Base-by-base conservation (phyloP, 768 basidiomycete species). In the Leccinum pellstonianum region DNA sequence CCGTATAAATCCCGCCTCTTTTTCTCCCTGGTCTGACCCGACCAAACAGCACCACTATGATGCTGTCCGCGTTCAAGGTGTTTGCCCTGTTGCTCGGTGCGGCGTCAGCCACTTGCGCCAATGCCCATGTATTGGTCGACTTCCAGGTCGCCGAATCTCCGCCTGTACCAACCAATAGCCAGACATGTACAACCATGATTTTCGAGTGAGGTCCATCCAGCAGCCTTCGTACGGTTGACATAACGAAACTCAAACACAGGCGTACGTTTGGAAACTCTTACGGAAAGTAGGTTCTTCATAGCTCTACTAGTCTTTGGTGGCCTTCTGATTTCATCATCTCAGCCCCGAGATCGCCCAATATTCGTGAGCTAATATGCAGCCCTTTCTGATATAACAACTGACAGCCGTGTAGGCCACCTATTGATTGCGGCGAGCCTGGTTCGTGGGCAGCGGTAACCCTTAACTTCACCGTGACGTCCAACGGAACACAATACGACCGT, bases 71-170 rank as follows among this genome's bases (percentile, higher is more conserved):
- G 21, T 38, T 60, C 59, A 58, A 53, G 33, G 56, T 52, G 33
- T 58, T 68, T 37, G 56, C 54, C 41, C 47, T 59, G 47, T 50
- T 70, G 31, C 52, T 68, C 17, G 57, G 54, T 8, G 51, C 61
- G 17, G 48, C 61, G 14, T 52, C 66, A 5, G 59, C 53, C 11
- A 15, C 56, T 47, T 56, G 62, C 3, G 62, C 63, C 21, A 52
- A 52, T 21, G 68, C 75, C 7, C 70, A 73, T 23, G 70, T 67
- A 12, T 71, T 81, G n/a, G 77, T 80, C 43, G 76, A 84, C 68
- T 91, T 91, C 68, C 88, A 90, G 69, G 87, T 91, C 56, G 78
- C 85, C 10, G 84, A 91, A 62, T 88, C 90, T 4, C 87, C 86
- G 12, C 81, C 85, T 3, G 76, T 91, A n/a, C 88, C 90, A 11